Conservation (phyloP, 1,284 basidiomycete genomes). For the Cutaneotrichosporon cutaneum region DNA sequence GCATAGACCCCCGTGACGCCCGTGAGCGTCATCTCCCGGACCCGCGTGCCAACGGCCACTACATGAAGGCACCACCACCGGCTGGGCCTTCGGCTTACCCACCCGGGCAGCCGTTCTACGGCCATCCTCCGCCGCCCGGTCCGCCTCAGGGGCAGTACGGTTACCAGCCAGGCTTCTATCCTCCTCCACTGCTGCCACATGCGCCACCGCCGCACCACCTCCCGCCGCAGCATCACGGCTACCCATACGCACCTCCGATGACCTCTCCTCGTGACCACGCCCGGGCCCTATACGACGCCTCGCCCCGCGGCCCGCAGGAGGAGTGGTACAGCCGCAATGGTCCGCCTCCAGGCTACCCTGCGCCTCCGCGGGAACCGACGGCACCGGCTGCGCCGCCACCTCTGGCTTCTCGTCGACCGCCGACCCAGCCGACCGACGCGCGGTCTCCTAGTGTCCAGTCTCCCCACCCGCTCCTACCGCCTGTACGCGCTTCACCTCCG, state of each 20-base stretch:
- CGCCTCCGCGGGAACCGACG: background rate
- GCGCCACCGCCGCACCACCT: background rate
- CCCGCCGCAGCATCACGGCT: background rate
- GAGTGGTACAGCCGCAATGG: background rate
- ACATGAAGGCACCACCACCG: background rate
- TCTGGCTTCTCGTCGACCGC: background rate
- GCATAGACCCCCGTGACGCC: background rate
- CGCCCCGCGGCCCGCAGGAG: background rate
- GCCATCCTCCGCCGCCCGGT: background rate
- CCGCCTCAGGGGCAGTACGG: background rate
- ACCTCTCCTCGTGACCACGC: background rate
- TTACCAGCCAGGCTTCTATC: slow-evolving; percentile 11
- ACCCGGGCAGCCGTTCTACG: background rate
- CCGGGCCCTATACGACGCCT: slow-evolving; percentile 1
- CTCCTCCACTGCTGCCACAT: background rate
- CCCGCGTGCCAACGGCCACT: slow-evolving; percentile 5
- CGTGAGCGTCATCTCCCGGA: slow-evolving; percentile 3
- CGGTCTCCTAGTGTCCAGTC: background rate
- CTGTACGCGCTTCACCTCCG: background rate
- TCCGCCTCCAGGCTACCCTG: background rate
- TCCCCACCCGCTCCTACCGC: background rate
- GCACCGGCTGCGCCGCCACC: background rate
- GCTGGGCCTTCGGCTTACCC: slow-evolving; percentile 1
- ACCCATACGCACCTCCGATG: background rate
- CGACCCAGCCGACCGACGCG: background rate